Evolutionary conservation across 2,329 filamentous ascomycete genomes (phyloP).

Genomic region (Talaromyces sp.): DNA sequence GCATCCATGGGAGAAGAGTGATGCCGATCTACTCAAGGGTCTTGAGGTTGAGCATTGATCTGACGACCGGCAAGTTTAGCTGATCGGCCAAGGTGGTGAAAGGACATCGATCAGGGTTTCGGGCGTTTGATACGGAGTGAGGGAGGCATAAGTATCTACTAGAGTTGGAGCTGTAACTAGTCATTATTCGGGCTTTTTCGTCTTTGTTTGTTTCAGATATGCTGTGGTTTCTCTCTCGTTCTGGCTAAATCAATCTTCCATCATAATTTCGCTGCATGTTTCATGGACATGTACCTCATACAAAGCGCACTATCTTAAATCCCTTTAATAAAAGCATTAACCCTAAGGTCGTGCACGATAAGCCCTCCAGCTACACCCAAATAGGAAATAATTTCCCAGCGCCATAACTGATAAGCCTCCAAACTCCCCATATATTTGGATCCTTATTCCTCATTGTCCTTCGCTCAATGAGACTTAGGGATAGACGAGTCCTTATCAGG

Average conservation of each 20-base stretch:
- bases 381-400: constrained; percentile 13
- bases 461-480: not conserved
- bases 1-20: constrained; percentile 40
- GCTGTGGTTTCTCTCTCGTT: not conserved
- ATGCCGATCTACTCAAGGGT: constrained; percentile 25
- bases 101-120: not conserved
- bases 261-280: not conserved
- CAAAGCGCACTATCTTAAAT: not conserved
- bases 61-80: not conserved
- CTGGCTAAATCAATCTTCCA: not conserved
- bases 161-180: not conserved
- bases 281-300: not conserved
- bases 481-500: constrained; percentile 8
- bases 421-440: not conserved
- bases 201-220: not conserved
- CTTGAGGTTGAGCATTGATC: not conserved
- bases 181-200: not conserved
- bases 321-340: not conserved
- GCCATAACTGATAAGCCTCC: not conserved
- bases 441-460: not conserved
- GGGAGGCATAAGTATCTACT: not conserved
- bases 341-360: constrained; percentile 1
- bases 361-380: constrained; percentile 5
- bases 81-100: not conserved
- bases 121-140: not conserved